Conservation (phyloP, 2,329 filamentous ascomycete species). For the Xylaria sp. region DNA sequence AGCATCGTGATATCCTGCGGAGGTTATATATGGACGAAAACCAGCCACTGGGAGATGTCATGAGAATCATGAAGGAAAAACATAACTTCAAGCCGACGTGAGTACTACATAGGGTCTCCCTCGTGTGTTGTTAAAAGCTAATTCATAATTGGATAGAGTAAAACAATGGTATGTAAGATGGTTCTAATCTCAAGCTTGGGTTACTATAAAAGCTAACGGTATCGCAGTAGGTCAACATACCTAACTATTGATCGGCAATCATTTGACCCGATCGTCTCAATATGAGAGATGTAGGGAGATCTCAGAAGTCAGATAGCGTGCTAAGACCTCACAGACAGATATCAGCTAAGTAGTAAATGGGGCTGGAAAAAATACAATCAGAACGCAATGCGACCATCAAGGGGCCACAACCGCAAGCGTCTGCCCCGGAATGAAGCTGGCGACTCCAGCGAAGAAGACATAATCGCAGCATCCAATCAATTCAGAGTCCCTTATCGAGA, state of each 20-base stretch:
- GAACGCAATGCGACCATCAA: background rate
- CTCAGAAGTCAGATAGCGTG: background rate
- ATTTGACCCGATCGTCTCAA: too few relatives aligned
- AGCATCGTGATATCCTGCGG: conserved; percentile 9
- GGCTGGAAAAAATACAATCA: conserved; percentile 38
- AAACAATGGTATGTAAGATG: conserved; percentile 33
- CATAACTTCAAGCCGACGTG: conserved; percentile 32
- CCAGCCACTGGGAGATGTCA: conserved; percentile 27
- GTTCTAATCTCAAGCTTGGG: too few relatives aligned
- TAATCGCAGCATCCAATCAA: background rate
- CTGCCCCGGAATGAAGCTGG: background rate
- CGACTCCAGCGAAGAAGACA: background rate
- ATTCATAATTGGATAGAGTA: background rate
- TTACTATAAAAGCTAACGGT: conserved; percentile 6
- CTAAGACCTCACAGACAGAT: conserved; percentile 28
- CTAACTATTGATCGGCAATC: background rate
- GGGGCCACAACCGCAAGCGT: background rate
- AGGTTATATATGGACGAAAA: conserved; percentile 27
- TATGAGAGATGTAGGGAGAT: background rate
- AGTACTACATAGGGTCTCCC: conserved; percentile 14
- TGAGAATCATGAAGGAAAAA: conserved; percentile 26
- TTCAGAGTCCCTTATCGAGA: background rate
- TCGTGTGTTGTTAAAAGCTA: background rate
- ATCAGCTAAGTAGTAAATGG: conserved; percentile 37
- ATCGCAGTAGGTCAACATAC: conserved; percentile 21